Evolutionary conservation across 1,284 basidiomycete genomes (phyloP).

Genomic region (Tranzscheliella williamsii): DNA sequence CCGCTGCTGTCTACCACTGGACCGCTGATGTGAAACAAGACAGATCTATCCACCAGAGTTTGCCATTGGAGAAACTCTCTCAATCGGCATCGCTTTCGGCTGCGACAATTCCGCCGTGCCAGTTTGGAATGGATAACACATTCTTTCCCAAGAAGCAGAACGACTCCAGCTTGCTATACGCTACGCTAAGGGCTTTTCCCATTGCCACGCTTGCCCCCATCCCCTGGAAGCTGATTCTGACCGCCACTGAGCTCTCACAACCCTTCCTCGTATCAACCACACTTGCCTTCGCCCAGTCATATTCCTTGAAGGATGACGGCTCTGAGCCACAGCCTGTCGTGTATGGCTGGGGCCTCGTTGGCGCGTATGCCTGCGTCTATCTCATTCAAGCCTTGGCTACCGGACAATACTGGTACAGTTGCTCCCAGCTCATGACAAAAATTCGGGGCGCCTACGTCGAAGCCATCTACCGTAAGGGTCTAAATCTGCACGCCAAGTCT

Average conservation of each 20-base stretch:
- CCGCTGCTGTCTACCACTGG: too few species aligned
- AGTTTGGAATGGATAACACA: conserved; percentile 1
- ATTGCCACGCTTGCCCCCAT: conserved; percentile 33
- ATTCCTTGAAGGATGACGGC: conserved; percentile 5
- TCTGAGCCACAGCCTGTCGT: conserved; percentile 40
- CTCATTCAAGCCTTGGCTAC: conserved; percentile 33
- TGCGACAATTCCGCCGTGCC: neutral
- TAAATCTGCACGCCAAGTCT: conserved; percentile 39
- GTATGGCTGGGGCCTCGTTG: conserved; percentile 54
- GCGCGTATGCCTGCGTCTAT: conserved; percentile 51
- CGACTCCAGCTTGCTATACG: conserved; percentile 19
- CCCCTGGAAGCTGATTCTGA: conserved; percentile 37
- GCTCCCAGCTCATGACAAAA: conserved; percentile 35
- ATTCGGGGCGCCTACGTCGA: conserved; percentile 51
- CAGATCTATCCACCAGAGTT: conserved; percentile 2
- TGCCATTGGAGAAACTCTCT: conserved; percentile 20
- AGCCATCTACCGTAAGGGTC: conserved; percentile 48
- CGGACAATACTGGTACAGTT: conserved; percentile 41
- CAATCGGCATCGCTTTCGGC: too few species aligned
- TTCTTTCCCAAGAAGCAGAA: conserved; percentile 17
- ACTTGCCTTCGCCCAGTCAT: conserved; percentile 45
- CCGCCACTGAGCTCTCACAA: conserved; percentile 35
- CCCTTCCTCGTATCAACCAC: conserved; percentile 48
- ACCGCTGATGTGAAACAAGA: neutral
- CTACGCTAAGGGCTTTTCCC: conserved; percentile 36